A percentile compares a stretch with the other conserved stretches of the same genome.
These are phyloP conservation scores for Apostasia shenzhenica DNA, from an alignment of 106 monocot species.

Conservation along the genomic window DNA sequence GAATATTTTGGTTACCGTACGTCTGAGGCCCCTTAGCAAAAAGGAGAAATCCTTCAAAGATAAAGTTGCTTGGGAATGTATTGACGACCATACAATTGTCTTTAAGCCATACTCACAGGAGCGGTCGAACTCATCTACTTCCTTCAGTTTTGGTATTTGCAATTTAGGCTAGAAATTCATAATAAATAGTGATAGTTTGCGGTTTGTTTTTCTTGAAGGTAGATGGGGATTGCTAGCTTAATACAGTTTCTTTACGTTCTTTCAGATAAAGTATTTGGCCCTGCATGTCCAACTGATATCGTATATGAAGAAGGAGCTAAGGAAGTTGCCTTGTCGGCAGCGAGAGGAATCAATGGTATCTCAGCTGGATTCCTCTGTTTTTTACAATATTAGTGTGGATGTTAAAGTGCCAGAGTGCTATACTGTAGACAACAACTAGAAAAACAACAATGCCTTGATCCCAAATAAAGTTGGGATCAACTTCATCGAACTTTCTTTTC, in stretches of 20 bases:
- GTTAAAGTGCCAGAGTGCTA: neutral
- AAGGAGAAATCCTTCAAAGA: constrained; percentile 65
- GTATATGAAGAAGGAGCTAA: constrained; percentile 95
- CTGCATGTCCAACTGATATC: constrained; percentile 49
- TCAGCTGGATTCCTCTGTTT: neutral
- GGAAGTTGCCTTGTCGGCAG: constrained; percentile 78
- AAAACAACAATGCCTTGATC: too few species aligned
- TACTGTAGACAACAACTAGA: neutral
- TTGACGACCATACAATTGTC: constrained; percentile 53
- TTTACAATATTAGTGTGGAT: neutral
- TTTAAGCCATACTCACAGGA: constrained; percentile 56
- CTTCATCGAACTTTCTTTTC: neutral
- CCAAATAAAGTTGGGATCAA: too few species aligned
- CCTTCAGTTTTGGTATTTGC: constrained; percentile 65
- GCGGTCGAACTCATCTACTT: constrained; percentile 34
- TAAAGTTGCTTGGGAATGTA: constrained; percentile 79
- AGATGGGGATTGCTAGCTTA: neutral
- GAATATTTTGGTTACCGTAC: constrained; percentile 93
- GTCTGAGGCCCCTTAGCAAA: constrained; percentile 77
- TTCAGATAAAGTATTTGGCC: constrained; percentile 91
- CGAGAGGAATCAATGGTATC: constrained; percentile 94
- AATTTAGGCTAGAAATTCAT: neutral
- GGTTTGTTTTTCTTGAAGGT: neutral
- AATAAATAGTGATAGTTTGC: neutral
- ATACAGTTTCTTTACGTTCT: constrained; percentile 3